phyloP scores from a whole-genome alignment of 257 asterid genomes.

The Craterostigma plantagineum region DNA sequence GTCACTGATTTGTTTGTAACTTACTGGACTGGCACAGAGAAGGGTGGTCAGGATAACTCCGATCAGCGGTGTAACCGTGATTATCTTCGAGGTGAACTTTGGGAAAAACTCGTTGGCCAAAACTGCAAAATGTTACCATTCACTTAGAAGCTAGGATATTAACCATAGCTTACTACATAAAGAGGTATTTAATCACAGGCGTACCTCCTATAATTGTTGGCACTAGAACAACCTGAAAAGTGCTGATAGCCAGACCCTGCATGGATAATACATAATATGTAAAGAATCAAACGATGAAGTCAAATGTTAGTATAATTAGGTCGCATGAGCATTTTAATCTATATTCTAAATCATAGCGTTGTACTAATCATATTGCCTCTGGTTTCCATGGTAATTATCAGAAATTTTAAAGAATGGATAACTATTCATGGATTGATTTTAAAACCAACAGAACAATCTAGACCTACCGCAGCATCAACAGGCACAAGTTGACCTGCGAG shows the following conservation, averaged over 20 bases:
- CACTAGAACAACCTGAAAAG: constrained; percentile 88
- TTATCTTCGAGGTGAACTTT: constrained; percentile 70
- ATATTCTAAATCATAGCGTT: no score
- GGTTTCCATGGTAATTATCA: no score
- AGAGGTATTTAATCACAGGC: constrained; percentile 3
- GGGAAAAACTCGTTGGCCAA: constrained; percentile 75
- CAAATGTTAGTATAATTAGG: no score
- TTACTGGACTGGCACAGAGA: constrained; percentile 96
- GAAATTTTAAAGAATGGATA: no score
- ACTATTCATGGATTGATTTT: no score
- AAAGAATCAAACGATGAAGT: constrained; percentile 1
- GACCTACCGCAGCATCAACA: constrained; percentile 92
- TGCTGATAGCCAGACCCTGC: constrained; percentile 94
- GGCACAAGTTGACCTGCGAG: constrained; percentile 98
- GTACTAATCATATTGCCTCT: no score
- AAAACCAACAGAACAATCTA: constrained; percentile 3
- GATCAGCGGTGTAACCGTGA: constrained; percentile 62
- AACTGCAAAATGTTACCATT: constrained; percentile 32
- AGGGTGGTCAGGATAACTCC: constrained; percentile 90
- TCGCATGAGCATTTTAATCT: no score
- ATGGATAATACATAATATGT: neutral
- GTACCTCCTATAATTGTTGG: constrained; percentile 95
- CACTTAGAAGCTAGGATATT: neutral
- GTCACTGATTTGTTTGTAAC: constrained; percentile 11
- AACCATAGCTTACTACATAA: neutral